Evolutionary conservation across 768 basidiomycete genomes (phyloP).

Genomic region (Boletus bicolor): DNA sequence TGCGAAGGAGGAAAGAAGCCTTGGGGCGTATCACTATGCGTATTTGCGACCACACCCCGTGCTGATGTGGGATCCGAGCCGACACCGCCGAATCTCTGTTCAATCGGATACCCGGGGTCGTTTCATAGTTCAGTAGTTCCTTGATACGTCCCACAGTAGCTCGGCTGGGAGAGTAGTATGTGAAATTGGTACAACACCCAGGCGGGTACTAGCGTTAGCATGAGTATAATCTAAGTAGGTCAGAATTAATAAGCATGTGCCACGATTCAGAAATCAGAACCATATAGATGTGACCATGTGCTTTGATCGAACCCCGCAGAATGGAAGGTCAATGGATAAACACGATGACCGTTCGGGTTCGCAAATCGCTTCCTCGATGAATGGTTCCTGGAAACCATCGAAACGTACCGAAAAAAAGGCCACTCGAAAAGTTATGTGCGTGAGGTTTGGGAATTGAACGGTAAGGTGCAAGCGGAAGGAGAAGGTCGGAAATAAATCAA

Average conservation of each 20-base stretch:
- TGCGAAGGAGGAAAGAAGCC: background rate
- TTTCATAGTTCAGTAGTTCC: background rate
- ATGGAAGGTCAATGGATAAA: background rate
- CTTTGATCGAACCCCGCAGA: constrained; percentile 6
- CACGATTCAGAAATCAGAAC: background rate
- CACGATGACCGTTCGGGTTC: background rate
- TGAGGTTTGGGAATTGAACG: background rate
- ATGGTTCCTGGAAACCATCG: constrained; percentile 22
- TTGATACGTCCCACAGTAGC: background rate
- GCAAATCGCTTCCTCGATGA: constrained; percentile 4
- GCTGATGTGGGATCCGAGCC: background rate
- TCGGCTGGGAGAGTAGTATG: background rate
- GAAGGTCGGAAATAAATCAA: constrained; percentile 2
- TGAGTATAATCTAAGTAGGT: constrained; percentile 3
- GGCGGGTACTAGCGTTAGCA: background rate
- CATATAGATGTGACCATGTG: background rate
- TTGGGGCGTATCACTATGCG: background rate
- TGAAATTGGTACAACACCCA: background rate
- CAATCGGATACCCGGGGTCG: background rate
- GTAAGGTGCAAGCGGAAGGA: background rate
- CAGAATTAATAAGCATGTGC: background rate
- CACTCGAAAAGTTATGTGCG: background rate
- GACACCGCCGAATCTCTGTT: background rate
- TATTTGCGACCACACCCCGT: too few species aligned
- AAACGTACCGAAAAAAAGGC: constrained; percentile 5